Conservation (phyloP, 2,329 filamentous ascomycete species). For the Aschersonia sp. region DNA sequence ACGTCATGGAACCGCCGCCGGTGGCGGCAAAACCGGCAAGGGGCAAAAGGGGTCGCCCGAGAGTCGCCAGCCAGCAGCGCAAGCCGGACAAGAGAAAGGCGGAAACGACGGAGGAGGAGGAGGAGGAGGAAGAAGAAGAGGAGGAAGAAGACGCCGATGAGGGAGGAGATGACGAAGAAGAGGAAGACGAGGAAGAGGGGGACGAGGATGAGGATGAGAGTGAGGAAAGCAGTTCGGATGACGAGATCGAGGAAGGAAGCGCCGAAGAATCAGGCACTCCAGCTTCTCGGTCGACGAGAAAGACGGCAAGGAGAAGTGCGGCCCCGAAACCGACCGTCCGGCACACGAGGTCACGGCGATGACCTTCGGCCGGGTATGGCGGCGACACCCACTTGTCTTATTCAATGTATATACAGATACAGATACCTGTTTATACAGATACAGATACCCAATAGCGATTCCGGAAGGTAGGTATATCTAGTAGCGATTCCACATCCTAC, state of each 20-base stretch:
- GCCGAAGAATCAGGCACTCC: constrained; percentile 15
- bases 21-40: constrained; percentile 22
- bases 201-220: constrained; percentile 8
- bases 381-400: not conserved
- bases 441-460: no score
- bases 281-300: constrained; percentile 16
- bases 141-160: constrained; percentile 14
- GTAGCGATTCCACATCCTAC: no score
- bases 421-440: no score
- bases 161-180: constrained; percentile 6
- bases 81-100: constrained; percentile 18
- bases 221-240: constrained; percentile 15
- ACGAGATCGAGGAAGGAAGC: constrained; percentile 17
- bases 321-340: constrained; percentile 2
- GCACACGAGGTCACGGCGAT: constrained; percentile 4
- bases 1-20: constrained; percentile 25
- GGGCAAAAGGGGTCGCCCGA: constrained; percentile 27
- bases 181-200: constrained; percentile 15
- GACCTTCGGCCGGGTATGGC: constrained; percentile 10
- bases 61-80: constrained; percentile 24
- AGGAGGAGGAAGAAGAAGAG: constrained; percentile 14
- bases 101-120: constrained; percentile 18
- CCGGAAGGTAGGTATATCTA: no score
- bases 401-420: not conserved
- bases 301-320: constrained; percentile 1